These are phyloP conservation scores for Odontarrhena argentea DNA, from an alignment of 345 rosid species.

Conservation along the genomic window DNA sequence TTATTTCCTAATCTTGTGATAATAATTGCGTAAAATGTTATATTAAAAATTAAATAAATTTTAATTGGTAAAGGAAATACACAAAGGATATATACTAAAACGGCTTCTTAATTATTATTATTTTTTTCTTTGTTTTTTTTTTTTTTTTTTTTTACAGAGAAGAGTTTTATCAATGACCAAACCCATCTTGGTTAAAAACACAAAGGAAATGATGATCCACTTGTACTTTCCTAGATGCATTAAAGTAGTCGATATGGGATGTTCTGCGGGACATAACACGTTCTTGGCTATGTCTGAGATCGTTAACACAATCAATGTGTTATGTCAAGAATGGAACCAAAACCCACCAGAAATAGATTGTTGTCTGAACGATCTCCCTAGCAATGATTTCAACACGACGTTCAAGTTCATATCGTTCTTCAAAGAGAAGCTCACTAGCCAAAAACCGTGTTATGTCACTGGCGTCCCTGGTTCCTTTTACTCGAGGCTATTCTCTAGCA, in stretches of 20 bases:
- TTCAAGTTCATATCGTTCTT: conserved; percentile 33
- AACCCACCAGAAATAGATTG: conserved; percentile 11
- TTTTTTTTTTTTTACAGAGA: conserved; percentile 14
- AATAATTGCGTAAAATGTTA: no score
- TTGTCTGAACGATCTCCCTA: conserved; percentile 49
- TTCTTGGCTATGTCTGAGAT: conserved; percentile 36
- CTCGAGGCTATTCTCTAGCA: conserved; percentile 49
- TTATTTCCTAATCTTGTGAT: no score
- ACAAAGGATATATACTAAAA: neutral
- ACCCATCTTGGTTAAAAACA: conserved; percentile 24
- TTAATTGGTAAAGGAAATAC: no score
- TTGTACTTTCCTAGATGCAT: conserved; percentile 33
- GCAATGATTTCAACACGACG: conserved; percentile 50
- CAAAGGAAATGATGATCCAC: conserved; percentile 16
- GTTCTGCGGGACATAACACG: conserved; percentile 55
- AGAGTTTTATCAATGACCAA: conserved; percentile 29
- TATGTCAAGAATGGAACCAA: conserved; percentile 7
- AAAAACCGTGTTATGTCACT: conserved; percentile 34
- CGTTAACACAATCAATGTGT: neutral
- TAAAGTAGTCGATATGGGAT: conserved; percentile 52
- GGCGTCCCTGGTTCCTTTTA: conserved; percentile 59
- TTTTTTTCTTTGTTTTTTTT: neutral
- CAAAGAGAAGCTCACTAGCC: neutral
- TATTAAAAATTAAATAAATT: no score
- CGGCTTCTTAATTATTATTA: neutral